Percentiles rank a stretch among this genome's conserved stretches.
Conservation (phyloP, 257 asterid genomes). For the Nicotiana tomentosiformis region DNA sequence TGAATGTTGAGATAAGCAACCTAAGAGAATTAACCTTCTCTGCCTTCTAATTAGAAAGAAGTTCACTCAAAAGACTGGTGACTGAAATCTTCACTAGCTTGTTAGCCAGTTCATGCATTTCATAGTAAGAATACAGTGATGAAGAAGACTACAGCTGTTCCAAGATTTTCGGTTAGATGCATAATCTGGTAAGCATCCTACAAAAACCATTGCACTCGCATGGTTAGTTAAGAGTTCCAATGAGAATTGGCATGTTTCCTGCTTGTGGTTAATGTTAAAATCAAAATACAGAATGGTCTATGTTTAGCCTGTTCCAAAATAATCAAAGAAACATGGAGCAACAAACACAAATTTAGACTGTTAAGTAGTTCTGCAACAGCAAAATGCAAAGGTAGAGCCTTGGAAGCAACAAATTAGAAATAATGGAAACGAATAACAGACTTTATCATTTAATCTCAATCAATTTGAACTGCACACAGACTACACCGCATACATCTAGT, state of each 20-base stretch:
- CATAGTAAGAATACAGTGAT: not conserved
- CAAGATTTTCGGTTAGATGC: not conserved
- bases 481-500: conserved; percentile 17
- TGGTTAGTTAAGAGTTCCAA: not conserved
- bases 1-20: not conserved
- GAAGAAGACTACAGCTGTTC: not conserved
- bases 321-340: conserved; percentile 4
- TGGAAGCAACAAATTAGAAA: not conserved
- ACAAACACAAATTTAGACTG: not conserved
- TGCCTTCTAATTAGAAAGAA: not conserved
- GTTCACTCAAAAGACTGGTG: not conserved
- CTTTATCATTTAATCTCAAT: conserved; percentile 11
- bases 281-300: not conserved
- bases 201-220: not conserved
- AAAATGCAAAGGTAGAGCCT: not conserved
- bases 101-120: not conserved
- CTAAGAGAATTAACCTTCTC: not conserved
- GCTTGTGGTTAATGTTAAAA: not conserved
- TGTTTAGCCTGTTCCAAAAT: not conserved
- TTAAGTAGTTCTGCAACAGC: not conserved
- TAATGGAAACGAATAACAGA: not conserved
- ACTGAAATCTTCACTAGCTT: not conserved
- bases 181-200: not conserved
- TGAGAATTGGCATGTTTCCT: not conserved
- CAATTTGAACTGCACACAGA: conserved; percentile 15